Evolutionary conservation across 140 eudicot species (phyloP), one percentile per base, ranked within the genome.

Genomic region (Senecio squalidus): DNA sequence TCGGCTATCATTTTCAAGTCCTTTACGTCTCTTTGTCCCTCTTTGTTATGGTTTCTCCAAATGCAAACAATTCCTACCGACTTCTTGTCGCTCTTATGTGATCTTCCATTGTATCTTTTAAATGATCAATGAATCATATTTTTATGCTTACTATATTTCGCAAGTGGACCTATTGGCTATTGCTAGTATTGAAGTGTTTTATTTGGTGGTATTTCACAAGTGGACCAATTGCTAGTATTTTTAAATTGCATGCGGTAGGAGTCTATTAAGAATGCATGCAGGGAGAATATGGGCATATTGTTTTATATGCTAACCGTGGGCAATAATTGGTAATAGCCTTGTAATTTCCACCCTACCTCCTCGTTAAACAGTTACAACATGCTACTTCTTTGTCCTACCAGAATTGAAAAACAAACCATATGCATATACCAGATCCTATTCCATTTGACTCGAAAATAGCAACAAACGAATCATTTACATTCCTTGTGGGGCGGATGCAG

Each of bases 311-410:
- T n/a, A n/a, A n/a, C n/a, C n/a, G n/a, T n/a, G n/a, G n/a, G 13
- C 57, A 50, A 50, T 50, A 25, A 25, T 25, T 23, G 10, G 7
- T 14, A 17, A 33, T 20, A 14, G 9, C 34, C 14, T 22, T n/a
- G n/a, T n/a, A n/a, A n/a, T n/a, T n/a, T n/a, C n/a, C 23, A 50
- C 18, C 20, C 21, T 11, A 27, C 23, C 24, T 2, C 6, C 34
- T 26, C 13, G n/a, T 22, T 20, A n/a, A 26, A 15, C 11, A 52
- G 5, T 18, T 47, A 22, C 54, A 47, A 6, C 38, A 51, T 51
- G 56, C 58, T 4, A 51, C 58, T 51, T n/a, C 23, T 53, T 53
- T 53, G 59, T 53, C 40, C 25, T n/a, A 53, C 38, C 39, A 28
- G 13, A 24, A 25, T 53, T 58, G 14, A 21, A 22, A 25, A 18